phyloP scores from a whole-genome alignment of 2,329 filamentous ascomycete genomes.

The Fusarium sp. region DNA sequence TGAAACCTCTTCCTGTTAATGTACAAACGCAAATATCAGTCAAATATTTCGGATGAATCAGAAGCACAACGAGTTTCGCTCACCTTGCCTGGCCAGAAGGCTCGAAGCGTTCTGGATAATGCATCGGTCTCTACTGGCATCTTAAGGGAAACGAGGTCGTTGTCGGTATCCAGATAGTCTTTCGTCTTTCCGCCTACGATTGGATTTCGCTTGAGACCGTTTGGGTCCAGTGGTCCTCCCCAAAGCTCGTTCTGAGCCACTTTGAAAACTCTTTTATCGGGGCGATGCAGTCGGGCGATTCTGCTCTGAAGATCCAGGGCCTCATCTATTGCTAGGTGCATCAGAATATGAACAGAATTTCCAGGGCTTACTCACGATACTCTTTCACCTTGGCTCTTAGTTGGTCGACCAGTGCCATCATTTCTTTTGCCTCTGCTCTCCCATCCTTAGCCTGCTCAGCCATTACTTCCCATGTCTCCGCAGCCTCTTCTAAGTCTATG shows the following conservation, averaged over 20 bases:
- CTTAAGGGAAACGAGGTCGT: background rate
- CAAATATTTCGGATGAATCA: background rate
- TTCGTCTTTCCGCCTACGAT: background rate
- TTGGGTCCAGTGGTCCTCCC: fast-evolving
- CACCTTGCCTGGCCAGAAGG: constrained; percentile 10
- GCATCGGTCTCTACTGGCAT: background rate
- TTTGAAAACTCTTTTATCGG: background rate
- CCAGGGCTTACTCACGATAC: background rate
- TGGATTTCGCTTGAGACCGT: fast-evolving
- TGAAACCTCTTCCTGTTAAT: background rate
- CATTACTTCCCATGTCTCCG: constrained; percentile 21
- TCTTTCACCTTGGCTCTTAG: background rate
- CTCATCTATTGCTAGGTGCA: background rate
- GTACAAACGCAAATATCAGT: background rate
- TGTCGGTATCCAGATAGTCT: background rate
- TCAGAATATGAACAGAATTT: fast-evolving
- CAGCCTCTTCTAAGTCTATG: background rate
- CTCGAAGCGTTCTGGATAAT: background rate
- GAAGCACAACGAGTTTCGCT: background rate
- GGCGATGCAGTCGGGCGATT: background rate
- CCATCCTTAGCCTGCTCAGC: fast-evolving
- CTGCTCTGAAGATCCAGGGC: background rate
- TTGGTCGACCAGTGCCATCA: background rate
- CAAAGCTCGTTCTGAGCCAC: constrained; percentile 13
- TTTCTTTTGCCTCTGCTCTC: background rate